These are phyloP conservation scores for Wallemia hederae DNA, from an alignment of 1,284 basidiomycete species.

Conservation along the genomic window DNA sequence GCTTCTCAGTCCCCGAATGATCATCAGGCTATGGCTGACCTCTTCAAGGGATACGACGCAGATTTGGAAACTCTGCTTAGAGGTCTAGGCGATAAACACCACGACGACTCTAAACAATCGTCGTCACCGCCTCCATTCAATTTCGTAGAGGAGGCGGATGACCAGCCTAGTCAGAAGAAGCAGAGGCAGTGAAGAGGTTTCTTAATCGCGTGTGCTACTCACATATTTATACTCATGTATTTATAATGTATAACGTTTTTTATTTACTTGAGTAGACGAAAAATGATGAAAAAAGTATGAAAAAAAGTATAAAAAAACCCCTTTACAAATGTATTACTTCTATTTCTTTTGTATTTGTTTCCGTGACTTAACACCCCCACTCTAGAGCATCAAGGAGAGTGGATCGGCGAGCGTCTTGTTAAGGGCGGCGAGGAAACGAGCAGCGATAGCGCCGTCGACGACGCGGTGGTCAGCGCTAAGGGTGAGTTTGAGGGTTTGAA, in stretches of 20 bases:
- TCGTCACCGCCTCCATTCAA: not conserved
- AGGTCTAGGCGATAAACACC: not conserved
- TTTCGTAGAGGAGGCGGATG: not conserved
- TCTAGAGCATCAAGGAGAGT: not conserved
- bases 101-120: no score
- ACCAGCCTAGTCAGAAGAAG: not conserved
- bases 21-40: not conserved
- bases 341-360: not conserved
- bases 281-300: not conserved
- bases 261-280: not conserved
- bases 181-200: no score
- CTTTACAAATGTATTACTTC: no score
- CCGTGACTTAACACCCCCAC: no score
- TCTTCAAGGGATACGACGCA: not conserved
- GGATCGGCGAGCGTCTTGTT: not conserved
- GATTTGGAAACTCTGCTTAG: not conserved
- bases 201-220: no score
- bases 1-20: not conserved
- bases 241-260: not conserved
- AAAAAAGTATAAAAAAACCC: no score
- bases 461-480: constrained; percentile 73
- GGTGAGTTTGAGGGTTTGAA: constrained; percentile 83
- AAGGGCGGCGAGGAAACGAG: not conserved
- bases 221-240: not conserved
- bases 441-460: constrained; percentile 12